phyloP scores from a whole-genome alignment of 192 early-diverging fungal species.

The Backusella parvicylindrica region DNA sequence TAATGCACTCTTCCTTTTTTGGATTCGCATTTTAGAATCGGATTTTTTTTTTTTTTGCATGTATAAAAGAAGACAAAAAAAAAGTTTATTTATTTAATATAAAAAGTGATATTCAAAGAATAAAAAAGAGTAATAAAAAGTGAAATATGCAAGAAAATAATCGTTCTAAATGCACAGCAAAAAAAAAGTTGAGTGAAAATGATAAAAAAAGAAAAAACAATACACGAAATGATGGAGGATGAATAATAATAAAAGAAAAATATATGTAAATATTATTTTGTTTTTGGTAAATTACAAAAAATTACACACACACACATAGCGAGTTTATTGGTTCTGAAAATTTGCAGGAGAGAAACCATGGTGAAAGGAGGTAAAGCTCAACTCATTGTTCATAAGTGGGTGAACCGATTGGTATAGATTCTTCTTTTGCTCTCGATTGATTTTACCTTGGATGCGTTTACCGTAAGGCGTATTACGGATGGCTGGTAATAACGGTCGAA shows the following conservation, averaged over 20 bases:
- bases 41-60: too few species aligned
- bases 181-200: too few species aligned
- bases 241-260: too few species aligned
- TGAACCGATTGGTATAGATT: slow-evolving; percentile 10
- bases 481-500: slow-evolving; percentile 69
- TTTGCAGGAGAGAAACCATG: neutral
- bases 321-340: neutral
- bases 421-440: slow-evolving; percentile 53
- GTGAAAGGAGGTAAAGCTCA: neutral
- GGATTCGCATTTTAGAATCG: neutral
- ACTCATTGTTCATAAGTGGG: neutral
- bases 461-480: slow-evolving; percentile 87
- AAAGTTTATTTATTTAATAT: too few species aligned
- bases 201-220: too few species aligned
- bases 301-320: neutral
- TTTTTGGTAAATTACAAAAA: neutral
- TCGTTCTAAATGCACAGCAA: too few species aligned
- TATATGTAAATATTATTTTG: neutral
- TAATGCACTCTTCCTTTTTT: neutral
- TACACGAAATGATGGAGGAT: too few species aligned
- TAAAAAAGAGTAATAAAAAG: too few species aligned
- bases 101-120: too few species aligned
- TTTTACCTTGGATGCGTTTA: slow-evolving; percentile 81
- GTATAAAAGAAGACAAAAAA: too few species aligned
- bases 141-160: too few species aligned